Percentiles rank a stretch among this genome's conserved stretches.
Conservation (phyloP, 2,329 filamentous ascomycete species). For the Grosmannia huntii region DNA sequence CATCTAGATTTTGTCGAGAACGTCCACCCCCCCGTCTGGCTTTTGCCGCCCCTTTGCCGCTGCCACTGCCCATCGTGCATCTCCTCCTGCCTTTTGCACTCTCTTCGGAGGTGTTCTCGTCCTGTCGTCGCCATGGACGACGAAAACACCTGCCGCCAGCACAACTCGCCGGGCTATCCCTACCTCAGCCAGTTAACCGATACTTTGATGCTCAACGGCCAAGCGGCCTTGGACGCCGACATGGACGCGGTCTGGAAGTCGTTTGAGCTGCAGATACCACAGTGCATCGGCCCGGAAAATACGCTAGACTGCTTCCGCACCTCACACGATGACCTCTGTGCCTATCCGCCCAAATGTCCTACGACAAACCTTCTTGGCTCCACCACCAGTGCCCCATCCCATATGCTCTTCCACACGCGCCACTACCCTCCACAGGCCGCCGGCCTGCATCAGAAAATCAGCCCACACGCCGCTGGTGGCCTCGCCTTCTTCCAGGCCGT, state of each 20-base stretch:
- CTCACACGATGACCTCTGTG: slow-evolving; percentile 12
- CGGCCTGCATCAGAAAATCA: neutral
- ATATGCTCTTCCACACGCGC: slow-evolving; percentile 12
- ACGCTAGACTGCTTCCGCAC: slow-evolving; percentile 6
- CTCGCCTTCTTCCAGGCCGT: neutral
- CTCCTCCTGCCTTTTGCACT: no score
- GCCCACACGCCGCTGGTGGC: neutral
- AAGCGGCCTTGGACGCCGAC: slow-evolving; percentile 3
- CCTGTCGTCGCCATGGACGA: slow-evolving; percentile 4
- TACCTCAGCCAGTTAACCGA: slow-evolving; percentile 6
- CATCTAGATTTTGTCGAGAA: neutral
- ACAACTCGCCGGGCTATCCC: slow-evolving; percentile 5
- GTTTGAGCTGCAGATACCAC: slow-evolving; percentile 9
- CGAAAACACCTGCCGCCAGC: slow-evolving; percentile 6
- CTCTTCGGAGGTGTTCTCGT: neutral
- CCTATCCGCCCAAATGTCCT: slow-evolving; percentile 9
- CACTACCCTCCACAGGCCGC: slow-evolving; percentile 4
- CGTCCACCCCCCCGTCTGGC: neutral
- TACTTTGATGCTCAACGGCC: slow-evolving; percentile 1
- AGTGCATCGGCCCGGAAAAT: slow-evolving; percentile 7
- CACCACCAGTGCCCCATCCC: neutral
- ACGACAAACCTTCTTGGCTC: slow-evolving; percentile 4
- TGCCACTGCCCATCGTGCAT: no score
- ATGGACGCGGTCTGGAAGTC: slow-evolving; percentile 10
- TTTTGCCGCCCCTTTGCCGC: no score